A percentile compares a stretch with the other conserved stretches of the same genome.
These are phyloP conservation scores for Pseudogymnoascus sp. DNA, from an alignment of 2,329 filamentous ascomycete genomes.

Conservation along the genomic window DNA sequence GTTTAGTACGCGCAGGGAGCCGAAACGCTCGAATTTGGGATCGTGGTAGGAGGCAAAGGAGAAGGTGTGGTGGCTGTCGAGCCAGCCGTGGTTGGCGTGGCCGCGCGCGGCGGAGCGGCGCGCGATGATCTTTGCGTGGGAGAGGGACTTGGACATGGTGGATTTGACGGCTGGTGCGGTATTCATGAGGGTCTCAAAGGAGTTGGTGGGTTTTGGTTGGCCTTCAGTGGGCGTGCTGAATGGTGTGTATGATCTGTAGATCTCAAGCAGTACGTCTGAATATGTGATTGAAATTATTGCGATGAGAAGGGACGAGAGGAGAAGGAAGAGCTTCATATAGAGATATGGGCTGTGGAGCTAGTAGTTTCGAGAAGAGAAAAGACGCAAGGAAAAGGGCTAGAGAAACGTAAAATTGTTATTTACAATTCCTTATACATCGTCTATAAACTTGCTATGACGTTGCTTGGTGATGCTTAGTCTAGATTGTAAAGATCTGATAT, in stretches of 20 bases:
- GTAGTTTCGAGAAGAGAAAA: constrained; percentile 23
- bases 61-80: constrained; percentile 82
- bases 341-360: constrained; percentile 16
- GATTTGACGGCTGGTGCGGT: constrained; percentile 28
- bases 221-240: background rate
- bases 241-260: constrained; percentile 11
- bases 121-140: constrained; percentile 65
- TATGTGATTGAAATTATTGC: constrained; percentile 27
- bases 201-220: background rate
- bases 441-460: background rate
- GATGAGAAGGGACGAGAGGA: constrained; percentile 27
- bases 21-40: constrained; percentile 60
- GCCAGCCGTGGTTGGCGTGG: constrained; percentile 77
- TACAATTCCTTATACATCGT: constrained; percentile 4
- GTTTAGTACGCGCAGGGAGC: constrained; percentile 75
- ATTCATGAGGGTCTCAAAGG: constrained; percentile 19
- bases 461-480: constrained; percentile 8
- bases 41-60: constrained; percentile 61
- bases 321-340: constrained; percentile 30
- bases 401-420: background rate
- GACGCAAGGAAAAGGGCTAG: constrained; percentile 14
- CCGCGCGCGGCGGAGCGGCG: constrained; percentile 67
- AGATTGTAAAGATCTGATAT: background rate
- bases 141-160: constrained; percentile 56
- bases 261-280: constrained; percentile 11